Conservation (phyloP, 1,284 basidiomycete genomes). For the Rhodotorula mucilaginosa region DNA sequence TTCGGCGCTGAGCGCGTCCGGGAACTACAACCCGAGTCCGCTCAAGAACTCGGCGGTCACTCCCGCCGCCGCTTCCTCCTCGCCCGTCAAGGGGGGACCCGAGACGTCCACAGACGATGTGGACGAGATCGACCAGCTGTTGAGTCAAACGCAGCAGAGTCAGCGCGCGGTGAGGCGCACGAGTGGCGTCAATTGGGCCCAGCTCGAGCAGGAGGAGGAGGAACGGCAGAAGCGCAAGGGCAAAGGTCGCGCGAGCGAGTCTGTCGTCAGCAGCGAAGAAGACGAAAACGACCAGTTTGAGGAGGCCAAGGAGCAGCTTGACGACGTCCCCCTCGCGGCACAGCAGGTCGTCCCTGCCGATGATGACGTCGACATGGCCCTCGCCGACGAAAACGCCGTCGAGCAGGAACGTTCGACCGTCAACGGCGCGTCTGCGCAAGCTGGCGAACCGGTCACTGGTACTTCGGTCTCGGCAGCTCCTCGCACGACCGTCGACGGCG, state of each 20-base stretch:
- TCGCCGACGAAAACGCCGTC: neutral
- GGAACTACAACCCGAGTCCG: slow-evolving; percentile 10
- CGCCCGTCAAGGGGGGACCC: slow-evolving; percentile 1
- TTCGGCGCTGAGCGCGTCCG: neutral
- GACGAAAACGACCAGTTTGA: neutral
- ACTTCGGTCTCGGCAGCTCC: slow-evolving; percentile 4
- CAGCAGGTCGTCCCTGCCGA: neutral
- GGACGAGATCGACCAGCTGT: slow-evolving; percentile 27
- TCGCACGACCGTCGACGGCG: slow-evolving; percentile 10
- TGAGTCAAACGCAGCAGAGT: slow-evolving; percentile 19
- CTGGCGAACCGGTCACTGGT: slow-evolving; percentile 14
- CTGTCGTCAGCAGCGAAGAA: slow-evolving; percentile 1
- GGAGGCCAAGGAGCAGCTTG: neutral
- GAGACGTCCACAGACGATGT: neutral
- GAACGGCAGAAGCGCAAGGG: slow-evolving; percentile 22
- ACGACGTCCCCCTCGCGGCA: neutral
- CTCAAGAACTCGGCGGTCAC: slow-evolving; percentile 20
- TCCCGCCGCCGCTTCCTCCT: slow-evolving; percentile 1
- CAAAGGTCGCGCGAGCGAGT: neutral
- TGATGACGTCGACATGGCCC: slow-evolving; percentile 1
- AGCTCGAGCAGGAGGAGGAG: slow-evolving; percentile 28
- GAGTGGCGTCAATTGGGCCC: slow-evolving; percentile 18
- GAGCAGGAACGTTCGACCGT: neutral
- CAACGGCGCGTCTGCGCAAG: slow-evolving; percentile 14
- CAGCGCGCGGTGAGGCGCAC: slow-evolving; percentile 1